Evolutionary conservation across 805 yeast genomes (phyloP).

Genomic region (Wickerhamomyces canadensis): DNA sequence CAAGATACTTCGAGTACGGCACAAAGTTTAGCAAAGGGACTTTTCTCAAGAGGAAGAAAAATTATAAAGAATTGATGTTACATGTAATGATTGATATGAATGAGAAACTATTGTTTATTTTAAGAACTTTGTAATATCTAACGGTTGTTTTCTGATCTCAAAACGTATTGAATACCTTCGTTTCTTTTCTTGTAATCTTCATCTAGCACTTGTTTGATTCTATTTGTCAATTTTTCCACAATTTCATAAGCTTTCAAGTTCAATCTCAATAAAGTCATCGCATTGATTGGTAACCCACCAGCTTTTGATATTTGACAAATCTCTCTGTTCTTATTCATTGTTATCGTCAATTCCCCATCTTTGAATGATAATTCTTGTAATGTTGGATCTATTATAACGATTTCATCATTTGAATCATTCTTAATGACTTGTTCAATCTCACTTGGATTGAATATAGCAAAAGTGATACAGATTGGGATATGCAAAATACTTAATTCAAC

Average conservation of each 20-base stretch:
- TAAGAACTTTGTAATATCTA: too few relatives aligned
- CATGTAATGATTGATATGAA: background rate
- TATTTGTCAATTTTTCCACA: conserved; percentile 59
- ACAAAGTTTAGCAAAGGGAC: conserved; percentile 46
- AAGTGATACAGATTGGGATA: conserved; percentile 84
- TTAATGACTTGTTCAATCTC: conserved; percentile 65
- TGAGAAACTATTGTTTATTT: background rate
- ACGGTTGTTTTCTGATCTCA: conserved; percentile 23
- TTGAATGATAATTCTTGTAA: conserved; percentile 70
- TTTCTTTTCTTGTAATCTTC: conserved; percentile 18
- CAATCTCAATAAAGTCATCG: conserved; percentile 60
- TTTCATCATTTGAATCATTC: conserved; percentile 55
- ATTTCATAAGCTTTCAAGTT: conserved; percentile 57
- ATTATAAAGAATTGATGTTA: conserved; percentile 36
- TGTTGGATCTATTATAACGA: conserved; percentile 70
- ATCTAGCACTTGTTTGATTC: conserved; percentile 47
- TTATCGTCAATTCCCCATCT: conserved; percentile 76
- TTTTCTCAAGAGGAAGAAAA: conserved; percentile 53
- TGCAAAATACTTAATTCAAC: conserved; percentile 82
- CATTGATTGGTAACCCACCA: conserved; percentile 85
- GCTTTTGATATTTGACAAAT: conserved; percentile 85
- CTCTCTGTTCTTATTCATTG: conserved; percentile 86
- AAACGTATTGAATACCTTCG: conserved; percentile 19
- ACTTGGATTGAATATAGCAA: conserved; percentile 72
- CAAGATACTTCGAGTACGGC: conserved; percentile 48